Evolutionary conservation across 768 basidiomycete genomes (phyloP), one percentile per base, ranked within the genome.

Genomic region (Naganishia friedmannii): DNA sequence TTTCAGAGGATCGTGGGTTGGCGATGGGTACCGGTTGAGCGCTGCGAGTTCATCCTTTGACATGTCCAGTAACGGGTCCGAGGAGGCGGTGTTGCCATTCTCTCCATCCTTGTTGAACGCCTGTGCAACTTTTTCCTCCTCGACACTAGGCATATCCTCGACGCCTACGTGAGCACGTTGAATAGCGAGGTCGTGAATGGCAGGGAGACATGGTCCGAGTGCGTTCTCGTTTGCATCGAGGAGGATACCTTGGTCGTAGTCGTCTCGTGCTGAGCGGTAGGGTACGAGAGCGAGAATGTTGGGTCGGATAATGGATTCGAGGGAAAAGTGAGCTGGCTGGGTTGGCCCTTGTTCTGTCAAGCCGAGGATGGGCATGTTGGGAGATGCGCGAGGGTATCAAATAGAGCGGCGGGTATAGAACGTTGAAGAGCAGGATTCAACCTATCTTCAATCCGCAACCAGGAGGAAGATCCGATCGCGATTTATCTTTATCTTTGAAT

Each of bases 171-270:
- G 66, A 19, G 46, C 17, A 6, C 57, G 45, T 8, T 69, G 48
- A 13, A 37, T 12, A 23, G 34, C 66, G 7, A 34, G 5, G n/a
- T 73, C 72, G 37, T 77, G 72, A 19, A 82, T 54, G n/a, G 77
- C 73, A 29, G 84, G 82, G 45, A 97, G 89, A 1, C 91, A 88
- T 77, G 91, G 91, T 0, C 96, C 95, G 42, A 93, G 85, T 0
- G 95, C 87, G 79, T 99, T 98, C 83, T 99, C 96, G 82, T 99
- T 99, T 17, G 96, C 96, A 74, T 99, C 96, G 26, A 99, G 87
- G 31, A 99, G 87, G 75, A 97, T 89, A 28, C 94, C 94, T 2
- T 87, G 83, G 57, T 88, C 87, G 82, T 96, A 99, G 83, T 99
- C 95, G 77, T 99, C 95, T 56, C 96, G 85, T 0, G 96, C 96